Base-by-base conservation (phyloP, 192 early-diverging fungal species). In the Backusella parvicylindrica region DNA sequence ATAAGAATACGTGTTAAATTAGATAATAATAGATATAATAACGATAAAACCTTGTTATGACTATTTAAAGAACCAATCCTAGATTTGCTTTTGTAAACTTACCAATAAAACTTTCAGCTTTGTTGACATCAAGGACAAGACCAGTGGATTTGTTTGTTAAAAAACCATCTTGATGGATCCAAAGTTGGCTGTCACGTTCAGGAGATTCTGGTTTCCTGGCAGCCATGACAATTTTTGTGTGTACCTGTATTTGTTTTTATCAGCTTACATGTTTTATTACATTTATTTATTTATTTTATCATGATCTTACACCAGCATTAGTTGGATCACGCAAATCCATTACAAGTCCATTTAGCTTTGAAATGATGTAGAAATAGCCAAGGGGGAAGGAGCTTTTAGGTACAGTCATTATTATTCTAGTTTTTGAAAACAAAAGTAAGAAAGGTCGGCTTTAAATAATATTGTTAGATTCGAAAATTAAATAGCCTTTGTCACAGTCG, bases 311-410 rank as follows among this genome's bases (percentile, higher is more conserved):
- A 18, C 23, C 21, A 33, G 56, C 76, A 16, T 64, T 56, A 7
- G 26, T 32, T 37, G 41, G 63, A 31, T 76, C 68, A 32, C 43
- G 50, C 12, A 80, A 65, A 40, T 80, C 74, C 4, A 80, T 23
- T n/a, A 70, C 79, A n/a, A 76, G 56, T 9, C 64, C 75, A 26
- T 73, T 81, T 32, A 76, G 36, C 18, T 65, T 68, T 30, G 75
- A 77, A 36, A 76, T 30, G 28, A 81, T 69, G 53, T 72, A 81
- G 41, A 81, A 81, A 40, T 73, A 81, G 0, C 79, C 79, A 68
- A 76, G 56, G 63, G 79, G 79, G 56, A 81, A 81, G 3, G 28
- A 30, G 8, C 7, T 41, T 40, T 73, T 35, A 23, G 70, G 56
- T 64, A 64, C 68, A 32, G 77, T 78, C 77, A 78, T 73, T 64